phyloP scores from a whole-genome alignment of 78 protist genomes.

The Neovahlkampfia damariscottae region DNA sequence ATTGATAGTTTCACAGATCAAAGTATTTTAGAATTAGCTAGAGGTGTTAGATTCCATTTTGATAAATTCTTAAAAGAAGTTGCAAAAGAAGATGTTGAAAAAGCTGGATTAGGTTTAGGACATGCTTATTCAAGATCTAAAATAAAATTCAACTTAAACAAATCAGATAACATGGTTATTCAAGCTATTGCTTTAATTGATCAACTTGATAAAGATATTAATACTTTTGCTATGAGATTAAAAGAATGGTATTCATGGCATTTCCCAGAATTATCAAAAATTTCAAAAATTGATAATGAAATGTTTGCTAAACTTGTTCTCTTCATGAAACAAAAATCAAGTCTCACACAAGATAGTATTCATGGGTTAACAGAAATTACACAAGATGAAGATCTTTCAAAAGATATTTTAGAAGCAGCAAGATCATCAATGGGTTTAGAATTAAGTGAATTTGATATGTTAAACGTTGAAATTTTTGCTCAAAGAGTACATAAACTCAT shows the following conservation, averaged over 20 bases:
- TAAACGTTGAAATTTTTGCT: slow-evolving; percentile 64
- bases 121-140: slow-evolving; percentile 82
- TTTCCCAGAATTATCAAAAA: slow-evolving; percentile 95
- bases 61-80: slow-evolving; percentile 28
- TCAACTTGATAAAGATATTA: slow-evolving; percentile 95
- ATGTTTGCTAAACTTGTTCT: slow-evolving; percentile 49
- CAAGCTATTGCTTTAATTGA: slow-evolving; percentile 91
- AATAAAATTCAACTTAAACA: slow-evolving; percentile 96
- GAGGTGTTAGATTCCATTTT: slow-evolving; percentile 77
- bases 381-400: slow-evolving; percentile 48
- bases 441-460: slow-evolving; percentile 62
- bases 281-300: slow-evolving; percentile 77
- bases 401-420: slow-evolving; percentile 6
- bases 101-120: slow-evolving; percentile 89
- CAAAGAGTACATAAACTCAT: slow-evolving; percentile 65
- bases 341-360: slow-evolving; percentile 20
- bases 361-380: slow-evolving; percentile 17
- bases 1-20: slow-evolving; percentile 19
- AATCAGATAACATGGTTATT: slow-evolving; percentile 97
- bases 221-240: slow-evolving; percentile 89
- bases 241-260: slow-evolving; percentile 99
- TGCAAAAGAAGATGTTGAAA: slow-evolving; percentile 38
- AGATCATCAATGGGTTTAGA: slow-evolving; percentile 36
- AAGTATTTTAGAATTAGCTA: slow-evolving; percentile 60
- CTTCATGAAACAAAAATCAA: slow-evolving; percentile 31